A percentile compares a stretch with the other conserved stretches of the same genome.
Conservation (phyloP, 2,329 filamentous ascomycete genomes). For the Xylariaceae sp. region DNA sequence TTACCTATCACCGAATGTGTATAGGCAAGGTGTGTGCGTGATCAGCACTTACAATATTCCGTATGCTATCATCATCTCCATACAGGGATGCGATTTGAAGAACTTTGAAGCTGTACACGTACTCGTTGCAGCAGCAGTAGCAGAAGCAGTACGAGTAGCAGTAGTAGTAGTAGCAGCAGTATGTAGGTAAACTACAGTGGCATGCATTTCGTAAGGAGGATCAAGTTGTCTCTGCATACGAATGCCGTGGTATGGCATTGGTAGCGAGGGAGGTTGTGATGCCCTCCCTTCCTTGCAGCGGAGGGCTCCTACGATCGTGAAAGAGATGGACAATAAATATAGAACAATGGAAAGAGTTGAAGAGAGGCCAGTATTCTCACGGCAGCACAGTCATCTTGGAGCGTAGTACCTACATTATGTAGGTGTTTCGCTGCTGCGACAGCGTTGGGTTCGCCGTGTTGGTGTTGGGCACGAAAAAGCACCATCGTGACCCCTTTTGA, state of each 20-base stretch:
- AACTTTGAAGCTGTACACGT: neutral
- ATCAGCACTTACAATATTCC: neutral
- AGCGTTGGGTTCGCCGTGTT: neutral
- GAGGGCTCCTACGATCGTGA: neutral
- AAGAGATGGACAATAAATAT: neutral
- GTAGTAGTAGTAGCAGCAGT: too few species aligned
- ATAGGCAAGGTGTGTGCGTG: neutral
- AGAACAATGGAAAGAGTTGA: neutral
- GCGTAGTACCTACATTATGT: neutral
- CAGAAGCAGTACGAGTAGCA: too few species aligned
- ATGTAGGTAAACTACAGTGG: neutral
- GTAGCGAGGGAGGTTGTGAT: conserved; percentile 6
- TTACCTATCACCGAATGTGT: too few species aligned
- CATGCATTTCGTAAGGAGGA: neutral
- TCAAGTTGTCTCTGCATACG: neutral
- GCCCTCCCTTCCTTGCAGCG: conserved; percentile 5
- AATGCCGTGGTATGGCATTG: neutral
- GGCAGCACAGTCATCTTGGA: neutral
- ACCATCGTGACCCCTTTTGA: neutral
- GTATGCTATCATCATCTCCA: neutral
- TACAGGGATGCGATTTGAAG: neutral
- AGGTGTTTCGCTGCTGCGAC: neutral
- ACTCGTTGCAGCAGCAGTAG: neutral
- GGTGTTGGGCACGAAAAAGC: neutral
- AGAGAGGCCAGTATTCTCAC: neutral